Percentiles rank a stretch among this genome's conserved stretches.
phyloP scores from a whole-genome alignment of 371 early-diverging fungal species.

The Circinella umbellata region DNA sequence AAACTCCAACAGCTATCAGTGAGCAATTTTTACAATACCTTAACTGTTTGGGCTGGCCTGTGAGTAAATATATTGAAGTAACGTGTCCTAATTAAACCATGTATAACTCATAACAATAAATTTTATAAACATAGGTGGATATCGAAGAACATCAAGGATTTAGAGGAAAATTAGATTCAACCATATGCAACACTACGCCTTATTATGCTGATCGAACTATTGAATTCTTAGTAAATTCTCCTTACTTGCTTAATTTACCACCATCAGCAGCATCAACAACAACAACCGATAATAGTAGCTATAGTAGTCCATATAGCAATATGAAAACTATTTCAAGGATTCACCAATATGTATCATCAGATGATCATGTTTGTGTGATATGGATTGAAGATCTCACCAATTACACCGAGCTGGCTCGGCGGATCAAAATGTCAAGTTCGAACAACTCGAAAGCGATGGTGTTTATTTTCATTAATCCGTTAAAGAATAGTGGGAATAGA shows the following conservation, averaged over 20 bases:
- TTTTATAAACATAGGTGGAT: slow-evolving; percentile 39
- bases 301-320: slow-evolving; percentile 23
- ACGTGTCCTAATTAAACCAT: too few relatives aligned
- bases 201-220: slow-evolving; percentile 75
- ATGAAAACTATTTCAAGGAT: slow-evolving; percentile 28
- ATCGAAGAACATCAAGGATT: slow-evolving; percentile 66
- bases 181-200: slow-evolving; percentile 62
- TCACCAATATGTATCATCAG: slow-evolving; percentile 47
- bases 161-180: slow-evolving; percentile 61
- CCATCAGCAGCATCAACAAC: slow-evolving; percentile 2
- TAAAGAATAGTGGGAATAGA: slow-evolving; percentile 52
- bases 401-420: slow-evolving; percentile 35
- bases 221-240: slow-evolving; percentile 78
- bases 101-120: too few relatives aligned
- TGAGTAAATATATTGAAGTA: slow-evolving; percentile 28
- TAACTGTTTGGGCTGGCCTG: slow-evolving; percentile 75
- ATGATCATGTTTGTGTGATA: slow-evolving; percentile 66
- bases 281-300: slow-evolving; percentile 14
- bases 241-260: slow-evolving; percentile 52
- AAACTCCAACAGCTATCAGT: slow-evolving; percentile 51
- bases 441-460: slow-evolving; percentile 41
- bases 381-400: slow-evolving; percentile 67
- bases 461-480: slow-evolving; percentile 65
- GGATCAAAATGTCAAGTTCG: slow-evolving; percentile 35
- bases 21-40: slow-evolving; percentile 73